Evolutionary conservation across 306 rosid genomes (phyloP).

Genomic region (Nissolia schottii): DNA sequence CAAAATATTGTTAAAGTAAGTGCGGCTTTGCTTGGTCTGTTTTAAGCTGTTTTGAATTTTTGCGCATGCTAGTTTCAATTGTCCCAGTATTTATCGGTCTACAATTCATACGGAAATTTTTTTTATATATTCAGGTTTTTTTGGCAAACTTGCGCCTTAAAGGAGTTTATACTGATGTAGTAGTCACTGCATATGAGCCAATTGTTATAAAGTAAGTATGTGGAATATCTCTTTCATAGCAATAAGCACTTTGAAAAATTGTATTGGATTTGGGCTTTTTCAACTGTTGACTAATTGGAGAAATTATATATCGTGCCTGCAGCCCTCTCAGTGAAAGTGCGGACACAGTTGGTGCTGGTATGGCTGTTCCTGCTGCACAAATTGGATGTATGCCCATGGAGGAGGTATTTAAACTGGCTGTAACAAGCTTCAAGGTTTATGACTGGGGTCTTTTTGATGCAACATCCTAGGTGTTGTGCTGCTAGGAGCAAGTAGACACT

Average conservation of each 20-base stretch:
- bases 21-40: not conserved
- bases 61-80: conserved; percentile 15
- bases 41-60: not conserved
- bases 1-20: conserved; percentile 84
- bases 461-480: conserved; percentile 19
- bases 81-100: not conserved
- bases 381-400: conserved; percentile 67
- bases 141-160: conserved; percentile 82
- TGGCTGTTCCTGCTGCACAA: conserved; percentile 64
- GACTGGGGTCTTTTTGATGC: conserved; percentile 72
- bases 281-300: not conserved
- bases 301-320: conserved; percentile 36
- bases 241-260: not conserved
- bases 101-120: not conserved
- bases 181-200: conserved; percentile 82
- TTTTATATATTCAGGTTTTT: conserved; percentile 54
- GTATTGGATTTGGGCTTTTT: not conserved
- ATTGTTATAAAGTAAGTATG: conserved; percentile 71
- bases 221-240: conserved; percentile 1
- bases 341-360: conserved; percentile 61
- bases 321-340: conserved; percentile 89
- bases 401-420: conserved; percentile 65
- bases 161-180: conserved; percentile 75
- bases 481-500: not conserved
- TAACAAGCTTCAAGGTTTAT: conserved; percentile 64